Conservation (phyloP, 441 rosid species). For the Iberis amara region DNA sequence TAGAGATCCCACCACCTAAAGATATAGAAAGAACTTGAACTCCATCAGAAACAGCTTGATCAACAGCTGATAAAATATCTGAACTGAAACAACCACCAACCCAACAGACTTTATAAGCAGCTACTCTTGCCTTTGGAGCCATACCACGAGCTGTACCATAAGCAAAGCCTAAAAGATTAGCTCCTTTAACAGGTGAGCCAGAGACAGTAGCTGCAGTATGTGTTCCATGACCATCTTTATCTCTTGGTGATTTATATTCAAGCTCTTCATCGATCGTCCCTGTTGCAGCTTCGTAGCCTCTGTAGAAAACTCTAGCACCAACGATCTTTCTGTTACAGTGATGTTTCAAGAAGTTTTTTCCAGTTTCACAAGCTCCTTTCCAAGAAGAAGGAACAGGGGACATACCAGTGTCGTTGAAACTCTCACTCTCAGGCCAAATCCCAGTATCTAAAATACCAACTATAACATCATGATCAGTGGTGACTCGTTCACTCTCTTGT, state of each 20-base stretch:
- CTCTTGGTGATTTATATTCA: slow-evolving; percentile 58
- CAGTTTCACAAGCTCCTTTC: slow-evolving; percentile 61
- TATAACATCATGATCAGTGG: slow-evolving; percentile 46
- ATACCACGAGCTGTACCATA: slow-evolving; percentile 66
- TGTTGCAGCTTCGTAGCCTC: slow-evolving; percentile 57
- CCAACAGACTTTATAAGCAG: slow-evolving; percentile 73
- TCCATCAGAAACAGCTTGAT: slow-evolving; percentile 66
- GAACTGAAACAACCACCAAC: slow-evolving; percentile 70
- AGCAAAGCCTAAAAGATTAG: slow-evolving; percentile 58
- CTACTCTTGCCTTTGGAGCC: slow-evolving; percentile 62
- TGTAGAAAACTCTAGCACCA: slow-evolving; percentile 58
- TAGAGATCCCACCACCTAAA: slow-evolving; percentile 59
- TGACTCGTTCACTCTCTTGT: slow-evolving; percentile 33
- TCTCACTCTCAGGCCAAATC: slow-evolving; percentile 68
- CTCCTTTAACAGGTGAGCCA: slow-evolving; percentile 55
- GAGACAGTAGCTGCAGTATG: slow-evolving; percentile 69
- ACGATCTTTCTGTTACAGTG: slow-evolving; percentile 57
- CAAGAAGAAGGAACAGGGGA: slow-evolving; percentile 47
- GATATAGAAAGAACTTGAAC: slow-evolving; percentile 60
- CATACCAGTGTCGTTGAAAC: slow-evolving; percentile 62
- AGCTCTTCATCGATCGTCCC: slow-evolving; percentile 60
- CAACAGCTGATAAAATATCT: slow-evolving; percentile 60
- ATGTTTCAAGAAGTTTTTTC: slow-evolving; percentile 41
- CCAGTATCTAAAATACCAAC: slow-evolving; percentile 73
- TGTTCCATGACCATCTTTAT: slow-evolving; percentile 66